Conservation (phyloP, 257 asterid genomes). For the Rubia yunnanensis region DNA sequence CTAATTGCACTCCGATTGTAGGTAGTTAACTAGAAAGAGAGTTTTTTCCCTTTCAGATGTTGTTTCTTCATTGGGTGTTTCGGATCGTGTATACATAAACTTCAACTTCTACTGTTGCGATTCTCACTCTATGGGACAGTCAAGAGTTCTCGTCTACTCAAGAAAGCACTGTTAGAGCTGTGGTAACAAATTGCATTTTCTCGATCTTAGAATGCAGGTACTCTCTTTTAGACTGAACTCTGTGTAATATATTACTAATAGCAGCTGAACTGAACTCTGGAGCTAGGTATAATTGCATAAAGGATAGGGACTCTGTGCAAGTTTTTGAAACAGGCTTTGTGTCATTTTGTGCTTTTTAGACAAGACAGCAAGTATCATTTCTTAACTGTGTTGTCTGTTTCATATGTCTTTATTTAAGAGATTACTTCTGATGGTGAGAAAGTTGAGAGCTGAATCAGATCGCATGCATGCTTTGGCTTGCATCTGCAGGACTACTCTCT, state of each 20-base stretch:
- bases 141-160: constrained; percentile 87
- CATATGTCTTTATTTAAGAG: constrained; percentile 80
- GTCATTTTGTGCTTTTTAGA: not conserved
- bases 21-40: too few relatives aligned
- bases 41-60: too few relatives aligned
- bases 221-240: too few relatives aligned
- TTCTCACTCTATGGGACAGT: constrained; percentile 90
- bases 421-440: constrained; percentile 87
- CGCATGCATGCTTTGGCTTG: constrained; percentile 94
- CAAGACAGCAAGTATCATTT: not conserved
- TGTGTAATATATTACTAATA: too few relatives aligned
- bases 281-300: too few relatives aligned
- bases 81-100: too few relatives aligned
- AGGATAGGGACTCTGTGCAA: too few relatives aligned
- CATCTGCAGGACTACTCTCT: constrained; percentile 84
- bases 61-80: too few relatives aligned
- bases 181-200: constrained; percentile 80
- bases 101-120: constrained; percentile 63
- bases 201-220: constrained; percentile 91
- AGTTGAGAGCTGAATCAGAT: constrained; percentile 89
- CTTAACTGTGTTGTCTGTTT: constrained; percentile 8
- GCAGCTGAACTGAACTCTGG: too few relatives aligned
- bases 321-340: too few relatives aligned
- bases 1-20: too few relatives aligned
- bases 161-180: constrained; percentile 86